These are phyloP conservation scores for Exophiala spinifera DNA, from an alignment of 2,329 filamentous ascomycete genomes.

Conservation along the genomic window DNA sequence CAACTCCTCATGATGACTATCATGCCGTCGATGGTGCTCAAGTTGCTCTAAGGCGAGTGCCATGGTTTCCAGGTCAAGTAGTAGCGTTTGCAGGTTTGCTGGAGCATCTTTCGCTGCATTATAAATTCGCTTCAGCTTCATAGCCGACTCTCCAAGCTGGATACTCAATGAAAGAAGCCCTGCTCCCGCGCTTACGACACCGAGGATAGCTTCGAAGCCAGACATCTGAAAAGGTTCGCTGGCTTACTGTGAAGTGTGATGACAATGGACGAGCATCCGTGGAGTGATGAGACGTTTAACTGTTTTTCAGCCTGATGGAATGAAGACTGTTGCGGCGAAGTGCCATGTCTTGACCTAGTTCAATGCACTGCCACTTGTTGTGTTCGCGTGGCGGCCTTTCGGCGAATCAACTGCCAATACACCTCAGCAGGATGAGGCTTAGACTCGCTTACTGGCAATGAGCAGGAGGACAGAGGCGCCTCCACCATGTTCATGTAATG, in stretches of 20 bases:
- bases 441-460: too few relatives aligned
- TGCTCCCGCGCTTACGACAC: neutral
- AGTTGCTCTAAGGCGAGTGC: constrained; percentile 1
- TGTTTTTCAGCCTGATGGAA: neutral
- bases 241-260: neutral
- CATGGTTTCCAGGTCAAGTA: constrained; percentile 11
- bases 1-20: neutral
- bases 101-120: constrained; percentile 7
- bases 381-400: too few relatives aligned
- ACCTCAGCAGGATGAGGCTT: too few relatives aligned
- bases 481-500: too few relatives aligned
- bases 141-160: constrained; percentile 6
- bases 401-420: too few relatives aligned
- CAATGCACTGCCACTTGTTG: too few relatives aligned
- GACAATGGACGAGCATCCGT: neutral
- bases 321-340: neutral
- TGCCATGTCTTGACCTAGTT: neutral
- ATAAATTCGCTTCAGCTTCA: constrained; percentile 9
- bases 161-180: constrained; percentile 8
- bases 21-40: constrained; percentile 2
- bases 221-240: neutral
- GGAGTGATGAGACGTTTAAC: neutral
- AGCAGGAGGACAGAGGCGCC: too few relatives aligned
- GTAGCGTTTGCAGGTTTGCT: neutral
- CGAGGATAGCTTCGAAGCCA: neutral